Evolutionary conservation across 2,329 filamentous ascomycete species (phyloP).

Genomic region (Paradendryphiella salina): DNA sequence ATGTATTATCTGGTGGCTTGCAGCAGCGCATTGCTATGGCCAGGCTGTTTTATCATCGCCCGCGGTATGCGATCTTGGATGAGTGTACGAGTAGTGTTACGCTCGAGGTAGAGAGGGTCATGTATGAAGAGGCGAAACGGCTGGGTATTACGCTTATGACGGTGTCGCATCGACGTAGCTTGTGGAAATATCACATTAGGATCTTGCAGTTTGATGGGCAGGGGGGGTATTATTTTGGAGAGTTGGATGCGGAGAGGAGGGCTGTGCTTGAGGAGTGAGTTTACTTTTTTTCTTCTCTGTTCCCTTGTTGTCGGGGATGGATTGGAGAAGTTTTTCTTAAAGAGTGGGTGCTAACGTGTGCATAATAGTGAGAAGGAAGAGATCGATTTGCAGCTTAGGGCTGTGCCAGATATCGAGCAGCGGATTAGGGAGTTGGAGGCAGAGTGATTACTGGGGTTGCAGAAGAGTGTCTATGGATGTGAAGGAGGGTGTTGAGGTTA

Average conservation of each 20-base stretch:
- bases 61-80: conserved; percentile 92
- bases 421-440: conserved; percentile 75
- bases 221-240: conserved; percentile 86
- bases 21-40: conserved; percentile 98
- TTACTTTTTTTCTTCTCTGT: background rate
- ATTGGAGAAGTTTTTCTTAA: no score
- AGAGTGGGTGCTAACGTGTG: conserved; percentile 24
- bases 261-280: conserved; percentile 80
- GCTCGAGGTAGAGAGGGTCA: conserved; percentile 87
- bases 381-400: conserved; percentile 78
- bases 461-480: background rate
- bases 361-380: conserved; percentile 80
- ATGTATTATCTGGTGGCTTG: conserved; percentile 86
- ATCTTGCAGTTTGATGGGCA: conserved; percentile 97
- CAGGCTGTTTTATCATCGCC: conserved; percentile 87
- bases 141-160: conserved; percentile 96
- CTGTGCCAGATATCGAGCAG: conserved; percentile 85
- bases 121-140: conserved; percentile 95
- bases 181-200: conserved; percentile 95
- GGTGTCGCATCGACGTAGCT: conserved; percentile 82
- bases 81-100: conserved; percentile 97
- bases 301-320: background rate
- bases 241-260: conserved; percentile 82
- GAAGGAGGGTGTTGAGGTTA: background rate
- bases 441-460: conserved; percentile 3